Evolutionary conservation across 768 basidiomycete species (phyloP), one percentile per base, ranked within the genome.

Genomic region (Kwoniella botswanensis): DNA sequence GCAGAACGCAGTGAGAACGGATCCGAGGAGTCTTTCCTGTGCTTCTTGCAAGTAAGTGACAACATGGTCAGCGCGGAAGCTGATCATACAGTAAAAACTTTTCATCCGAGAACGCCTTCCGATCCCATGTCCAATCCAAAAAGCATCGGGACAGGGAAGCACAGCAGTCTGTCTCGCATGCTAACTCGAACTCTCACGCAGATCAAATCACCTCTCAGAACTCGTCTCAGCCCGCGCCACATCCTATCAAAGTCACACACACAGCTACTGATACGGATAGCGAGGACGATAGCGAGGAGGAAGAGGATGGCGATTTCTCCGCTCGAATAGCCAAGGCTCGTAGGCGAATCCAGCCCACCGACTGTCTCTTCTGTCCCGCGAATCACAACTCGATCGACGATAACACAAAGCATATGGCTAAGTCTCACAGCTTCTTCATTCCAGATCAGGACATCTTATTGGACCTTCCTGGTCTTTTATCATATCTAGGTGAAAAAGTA

Each of bases 391-490:
- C 88, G 11, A 84, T 93, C 43, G 86, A 89, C 18, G 88, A 86
- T 4, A 93, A 90, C 76, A 87, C 95, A 52, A 84, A 87, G 1
- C 97, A 99, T 86, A 99, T 99, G 97, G 89, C 91, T 52, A 81
- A 83, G 61, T 83, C 83, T 0, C 97, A 99, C 84, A 94, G 94
- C 10, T 98, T 98, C 87, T 97, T 96, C 86, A 87, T 99, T 72
- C 97, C 97, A 56, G 95, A 98, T 76, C 89, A 90, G 53, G 93
- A 97, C 59, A 95, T 92, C 83, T 89, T 98, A 76, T 86, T 91
- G 77, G 93, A 98, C 84, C 84, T 92, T 46, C 76, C 88, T 5
- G 97, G 96, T 4, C 88, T 99, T 56, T 85, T 98, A 70, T 83
- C 86, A 7, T 93, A 95, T 83, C 88, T 99, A 7, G 93, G 92